These are phyloP conservation scores for Cantharellus anzutake DNA, from an alignment of 768 basidiomycete genomes.

Conservation along the genomic window DNA sequence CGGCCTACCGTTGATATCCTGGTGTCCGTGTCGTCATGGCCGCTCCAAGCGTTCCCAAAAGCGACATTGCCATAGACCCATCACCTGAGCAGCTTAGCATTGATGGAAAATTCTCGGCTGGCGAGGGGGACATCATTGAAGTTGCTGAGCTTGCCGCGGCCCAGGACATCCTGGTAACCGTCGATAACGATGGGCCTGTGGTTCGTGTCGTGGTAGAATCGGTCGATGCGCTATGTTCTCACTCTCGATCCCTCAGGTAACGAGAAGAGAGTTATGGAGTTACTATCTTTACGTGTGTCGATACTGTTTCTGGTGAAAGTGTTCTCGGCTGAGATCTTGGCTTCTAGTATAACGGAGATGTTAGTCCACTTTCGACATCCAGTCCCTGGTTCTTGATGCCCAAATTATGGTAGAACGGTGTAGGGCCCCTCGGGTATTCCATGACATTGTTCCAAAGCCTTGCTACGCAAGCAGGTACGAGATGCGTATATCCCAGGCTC, in stretches of 20 bases:
- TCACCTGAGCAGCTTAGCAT: too few species aligned
- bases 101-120: too few species aligned
- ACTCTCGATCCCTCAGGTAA: constrained; percentile 33
- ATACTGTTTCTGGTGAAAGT: not conserved
- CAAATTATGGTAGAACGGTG: constrained; percentile 12
- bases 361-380: not conserved
- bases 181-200: not conserved
- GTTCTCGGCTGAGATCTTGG: not conserved
- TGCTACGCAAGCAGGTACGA: constrained; percentile 33
- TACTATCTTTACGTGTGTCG: constrained; percentile 28
- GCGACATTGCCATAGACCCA: not conserved
- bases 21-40: too few species aligned
- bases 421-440: constrained; percentile 26
- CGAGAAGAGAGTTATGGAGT: constrained; percentile 56
- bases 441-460: constrained; percentile 59
- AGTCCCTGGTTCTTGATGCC: not conserved
- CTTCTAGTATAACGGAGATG: not conserved
- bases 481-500: not conserved
- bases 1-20: too few species aligned
- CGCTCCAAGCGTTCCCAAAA: not conserved
- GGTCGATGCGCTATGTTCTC: too few species aligned
- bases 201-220: not conserved
- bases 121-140: too few species aligned
- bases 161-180: not conserved
- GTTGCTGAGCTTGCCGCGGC: too few species aligned